Conservation (phyloP, 2,329 filamentous ascomycete genomes). For the Talaromyces verruculosus region DNA sequence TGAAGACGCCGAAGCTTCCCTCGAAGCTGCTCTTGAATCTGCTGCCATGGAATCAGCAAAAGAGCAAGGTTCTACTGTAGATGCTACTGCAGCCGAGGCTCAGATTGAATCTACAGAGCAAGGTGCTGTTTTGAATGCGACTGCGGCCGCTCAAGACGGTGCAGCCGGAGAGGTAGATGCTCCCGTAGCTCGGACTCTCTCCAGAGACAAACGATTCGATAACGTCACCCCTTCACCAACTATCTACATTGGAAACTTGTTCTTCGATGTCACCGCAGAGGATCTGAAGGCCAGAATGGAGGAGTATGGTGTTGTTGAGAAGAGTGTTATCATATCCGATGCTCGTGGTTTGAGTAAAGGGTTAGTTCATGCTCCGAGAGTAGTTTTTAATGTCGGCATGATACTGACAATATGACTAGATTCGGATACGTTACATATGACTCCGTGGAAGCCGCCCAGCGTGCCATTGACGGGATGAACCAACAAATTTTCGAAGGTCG, state of each 20-base stretch:
- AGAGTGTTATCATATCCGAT: conserved; percentile 60
- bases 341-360: conserved; percentile 66
- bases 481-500: conserved; percentile 64
- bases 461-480: conserved; percentile 60
- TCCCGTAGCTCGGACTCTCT: not conserved
- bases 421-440: conserved; percentile 67
- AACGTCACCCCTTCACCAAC: conserved; percentile 42
- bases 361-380: conserved; percentile 43
- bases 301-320: conserved; percentile 57
- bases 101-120: conserved; percentile 9
- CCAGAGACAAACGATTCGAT: not conserved
- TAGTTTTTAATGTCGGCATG: not conserved
- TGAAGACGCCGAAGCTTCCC: not conserved
- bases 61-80: not conserved
- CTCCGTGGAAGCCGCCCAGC: conserved; percentile 52
- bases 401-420: conserved; percentile 39
- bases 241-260: conserved; percentile 68
- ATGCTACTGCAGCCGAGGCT: conserved; percentile 18
- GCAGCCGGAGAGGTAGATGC: not conserved
- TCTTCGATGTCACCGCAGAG: conserved; percentile 64
- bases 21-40: conserved; percentile 1
- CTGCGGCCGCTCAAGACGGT: conserved; percentile 12
- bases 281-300: conserved; percentile 61
- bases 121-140: not conserved
- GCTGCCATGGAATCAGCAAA: conserved; percentile 19